Conservation (phyloP, 495 filamentous ascomycete species). For the Penicillium pulvis region DNA sequence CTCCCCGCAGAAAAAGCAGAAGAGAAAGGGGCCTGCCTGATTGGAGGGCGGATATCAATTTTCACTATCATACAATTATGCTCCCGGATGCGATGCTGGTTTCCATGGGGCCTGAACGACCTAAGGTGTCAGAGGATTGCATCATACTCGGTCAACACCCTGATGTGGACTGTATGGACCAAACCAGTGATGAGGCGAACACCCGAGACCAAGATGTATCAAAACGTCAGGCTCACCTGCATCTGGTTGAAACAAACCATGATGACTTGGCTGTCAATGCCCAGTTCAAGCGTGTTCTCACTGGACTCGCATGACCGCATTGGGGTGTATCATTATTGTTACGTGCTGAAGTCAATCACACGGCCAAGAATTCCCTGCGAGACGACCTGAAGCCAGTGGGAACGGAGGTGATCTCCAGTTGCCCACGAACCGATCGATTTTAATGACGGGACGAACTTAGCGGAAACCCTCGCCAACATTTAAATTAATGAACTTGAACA, state of each 20-base stretch:
- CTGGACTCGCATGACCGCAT: neutral
- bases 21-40: neutral
- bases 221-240: neutral
- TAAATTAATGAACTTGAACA: no score
- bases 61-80: neutral
- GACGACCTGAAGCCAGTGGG: no score
- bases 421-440: no score
- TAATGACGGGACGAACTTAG: no score
- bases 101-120: neutral
- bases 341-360: no score
- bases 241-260: neutral
- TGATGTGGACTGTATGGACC: neutral
- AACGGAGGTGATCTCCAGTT: no score
- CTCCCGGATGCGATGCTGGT: neutral
- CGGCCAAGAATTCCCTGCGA: no score
- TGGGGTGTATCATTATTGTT: neutral
- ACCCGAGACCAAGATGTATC: neutral
- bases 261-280: neutral
- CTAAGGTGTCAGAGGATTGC: neutral
- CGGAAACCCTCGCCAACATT: no score
- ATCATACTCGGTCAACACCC: neutral
- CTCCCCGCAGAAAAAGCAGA: constrained; percentile 3
- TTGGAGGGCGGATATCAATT: neutral
- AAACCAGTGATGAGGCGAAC: neutral
- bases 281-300: no score